Percentiles rank a stretch among this genome's conserved stretches.
Conservation (phyloP, 208 protist genomes). For the Porcisia hertigi region DNA sequence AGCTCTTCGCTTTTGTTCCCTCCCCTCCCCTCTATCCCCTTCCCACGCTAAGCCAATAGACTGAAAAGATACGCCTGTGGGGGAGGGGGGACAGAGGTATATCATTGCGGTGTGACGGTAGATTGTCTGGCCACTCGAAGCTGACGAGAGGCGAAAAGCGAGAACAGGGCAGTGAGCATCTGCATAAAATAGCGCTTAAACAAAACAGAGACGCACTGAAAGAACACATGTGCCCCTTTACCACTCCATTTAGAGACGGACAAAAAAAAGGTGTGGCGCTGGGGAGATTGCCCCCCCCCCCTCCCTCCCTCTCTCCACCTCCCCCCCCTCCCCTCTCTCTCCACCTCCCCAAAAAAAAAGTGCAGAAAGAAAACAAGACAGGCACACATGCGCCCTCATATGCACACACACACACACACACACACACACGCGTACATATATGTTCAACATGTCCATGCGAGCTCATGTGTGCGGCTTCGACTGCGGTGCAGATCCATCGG, state of each 20-base stretch:
- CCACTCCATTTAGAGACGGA: background rate
- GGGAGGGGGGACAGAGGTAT: background rate
- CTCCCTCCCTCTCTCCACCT: background rate
- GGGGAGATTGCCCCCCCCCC: background rate
- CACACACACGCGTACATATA: background rate
- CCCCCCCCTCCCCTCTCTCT: no score
- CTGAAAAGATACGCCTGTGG: background rate
- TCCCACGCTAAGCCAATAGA: background rate
- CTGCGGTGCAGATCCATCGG: slow-evolving; percentile 12
- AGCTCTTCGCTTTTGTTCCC: background rate
- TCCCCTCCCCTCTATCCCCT: no score
- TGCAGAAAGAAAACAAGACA: background rate
- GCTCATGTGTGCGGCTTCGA: background rate
- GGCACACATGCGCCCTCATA: background rate
- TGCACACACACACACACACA: background rate
- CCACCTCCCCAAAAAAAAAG: background rate
- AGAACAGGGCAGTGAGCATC: background rate
- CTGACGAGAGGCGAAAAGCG: background rate
- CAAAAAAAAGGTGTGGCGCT: background rate
- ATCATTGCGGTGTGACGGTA: background rate
- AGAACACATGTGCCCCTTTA: background rate
- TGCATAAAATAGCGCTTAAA: background rate
- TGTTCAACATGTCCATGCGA: no score
- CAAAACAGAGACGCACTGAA: background rate
- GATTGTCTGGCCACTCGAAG: background rate